Conservation (phyloP, 805 yeast species). For the Starmerella geochares region DNA sequence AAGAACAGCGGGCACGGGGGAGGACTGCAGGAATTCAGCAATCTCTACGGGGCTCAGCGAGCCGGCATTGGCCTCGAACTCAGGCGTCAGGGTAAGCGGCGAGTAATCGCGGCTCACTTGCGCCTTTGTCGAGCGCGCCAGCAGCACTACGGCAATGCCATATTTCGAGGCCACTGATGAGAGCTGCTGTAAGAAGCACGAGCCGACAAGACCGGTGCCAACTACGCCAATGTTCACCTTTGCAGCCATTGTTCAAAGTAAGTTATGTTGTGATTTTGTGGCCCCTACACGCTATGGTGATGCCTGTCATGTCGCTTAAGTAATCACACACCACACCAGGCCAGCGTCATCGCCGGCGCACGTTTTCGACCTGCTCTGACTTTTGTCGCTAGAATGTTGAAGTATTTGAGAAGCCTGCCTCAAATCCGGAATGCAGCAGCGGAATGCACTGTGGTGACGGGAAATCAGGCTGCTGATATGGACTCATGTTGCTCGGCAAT, state of each 20-base stretch:
- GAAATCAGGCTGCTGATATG: constrained; percentile 80
- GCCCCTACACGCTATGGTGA: neutral
- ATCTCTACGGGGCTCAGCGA: constrained; percentile 50
- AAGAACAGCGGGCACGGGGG: constrained; percentile 66
- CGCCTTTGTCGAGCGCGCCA: constrained; percentile 67
- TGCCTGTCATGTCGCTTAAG: no score
- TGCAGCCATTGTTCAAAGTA: neutral
- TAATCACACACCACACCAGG: neutral
- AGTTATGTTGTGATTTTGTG: neutral
- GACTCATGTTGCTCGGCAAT: constrained; percentile 79
- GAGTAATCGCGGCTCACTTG: constrained; percentile 56
- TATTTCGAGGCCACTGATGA: constrained; percentile 39
- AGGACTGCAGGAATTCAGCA: constrained; percentile 49
- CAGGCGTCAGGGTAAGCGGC: constrained; percentile 60
- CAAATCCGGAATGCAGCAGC: neutral
- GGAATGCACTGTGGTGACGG: constrained; percentile 42
- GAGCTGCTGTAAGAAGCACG: constrained; percentile 79
- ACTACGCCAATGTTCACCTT: constrained; percentile 52
- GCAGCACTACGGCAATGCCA: constrained; percentile 63
- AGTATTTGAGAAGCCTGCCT: constrained; percentile 12
- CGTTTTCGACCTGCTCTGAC: neutral
- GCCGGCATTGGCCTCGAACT: constrained; percentile 38
- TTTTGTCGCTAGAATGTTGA: constrained; percentile 6
- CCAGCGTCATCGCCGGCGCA: neutral
- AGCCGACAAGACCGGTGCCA: constrained; percentile 93